Percentiles rank a stretch among this genome's conserved stretches.
Evolutionary conservation across 176 grass and related monocot species (phyloP).

Genomic region (Olyra latifolia): DNA sequence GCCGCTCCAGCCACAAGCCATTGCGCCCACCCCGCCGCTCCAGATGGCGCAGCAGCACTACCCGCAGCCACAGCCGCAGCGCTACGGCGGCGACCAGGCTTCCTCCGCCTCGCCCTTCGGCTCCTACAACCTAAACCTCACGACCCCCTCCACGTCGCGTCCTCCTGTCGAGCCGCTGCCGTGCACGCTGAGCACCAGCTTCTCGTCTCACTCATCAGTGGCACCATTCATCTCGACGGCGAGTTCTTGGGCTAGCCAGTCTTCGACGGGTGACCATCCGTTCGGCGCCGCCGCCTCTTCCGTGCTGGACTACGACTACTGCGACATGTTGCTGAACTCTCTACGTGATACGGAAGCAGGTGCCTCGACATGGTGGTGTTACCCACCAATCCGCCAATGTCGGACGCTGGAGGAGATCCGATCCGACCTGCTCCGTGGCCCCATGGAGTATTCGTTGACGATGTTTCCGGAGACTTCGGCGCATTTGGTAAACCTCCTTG

Average conservation of each 20-base stretch:
- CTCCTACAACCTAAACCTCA: neutral
- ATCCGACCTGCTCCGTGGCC: neutral
- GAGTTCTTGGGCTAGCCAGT: neutral
- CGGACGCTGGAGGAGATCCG: constrained; percentile 7
- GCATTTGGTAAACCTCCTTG: constrained; percentile 13
- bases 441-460: neutral
- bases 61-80: neutral
- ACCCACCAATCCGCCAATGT: neutral
- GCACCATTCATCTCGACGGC: neutral
- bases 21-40: neutral
- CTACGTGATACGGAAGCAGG: neutral
- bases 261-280: neutral
- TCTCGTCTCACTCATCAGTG: neutral
- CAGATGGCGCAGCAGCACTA: neutral
- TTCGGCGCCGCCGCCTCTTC: neutral
- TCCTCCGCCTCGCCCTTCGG: neutral
- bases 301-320: neutral
- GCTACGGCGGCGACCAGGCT: neutral
- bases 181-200: neutral
- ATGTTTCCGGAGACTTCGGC: neutral
- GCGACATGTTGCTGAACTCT: neutral
- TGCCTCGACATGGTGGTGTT: neutral
- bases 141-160: neutral
- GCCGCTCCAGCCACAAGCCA: neutral
- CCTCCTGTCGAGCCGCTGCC: neutral